Percentiles rank a stretch among this genome's conserved stretches.
These are phyloP conservation scores for Candida insectalens DNA, from an alignment of 805 yeast species.

Conservation along the genomic window DNA sequence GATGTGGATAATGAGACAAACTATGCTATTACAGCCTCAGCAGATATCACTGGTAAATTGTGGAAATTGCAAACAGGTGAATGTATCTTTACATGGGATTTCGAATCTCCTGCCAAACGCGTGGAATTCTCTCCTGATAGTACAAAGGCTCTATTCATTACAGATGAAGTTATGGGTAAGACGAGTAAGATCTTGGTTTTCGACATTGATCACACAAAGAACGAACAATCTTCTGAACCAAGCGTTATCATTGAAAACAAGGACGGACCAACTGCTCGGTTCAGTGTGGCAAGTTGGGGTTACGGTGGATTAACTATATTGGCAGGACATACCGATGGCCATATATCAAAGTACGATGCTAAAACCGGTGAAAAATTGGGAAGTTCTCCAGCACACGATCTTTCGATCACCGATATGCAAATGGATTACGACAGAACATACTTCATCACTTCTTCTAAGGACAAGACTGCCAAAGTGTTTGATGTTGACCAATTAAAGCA, in stretches of 20 bases:
- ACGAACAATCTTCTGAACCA: conserved; percentile 45
- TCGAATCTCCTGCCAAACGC: conserved; percentile 82
- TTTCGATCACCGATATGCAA: conserved; percentile 79
- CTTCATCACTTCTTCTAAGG: conserved; percentile 89
- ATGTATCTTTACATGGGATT: conserved; percentile 60
- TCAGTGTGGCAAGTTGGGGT: conserved; percentile 82
- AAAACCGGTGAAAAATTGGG: conserved; percentile 60
- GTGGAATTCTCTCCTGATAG: conserved; percentile 79
- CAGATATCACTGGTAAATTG: conserved; percentile 75
- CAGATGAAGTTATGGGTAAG: conserved; percentile 90
- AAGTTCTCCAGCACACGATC: conserved; percentile 57
- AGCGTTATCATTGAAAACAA: conserved; percentile 43
- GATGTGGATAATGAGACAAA: conserved; percentile 70
- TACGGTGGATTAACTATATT: conserved; percentile 64
- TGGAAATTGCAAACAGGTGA: conserved; percentile 81
- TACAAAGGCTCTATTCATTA: conserved; percentile 57
- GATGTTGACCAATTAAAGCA: conserved; percentile 69
- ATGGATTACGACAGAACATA: conserved; percentile 80
- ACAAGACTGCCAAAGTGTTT: conserved; percentile 69
- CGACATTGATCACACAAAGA: conserved; percentile 39
- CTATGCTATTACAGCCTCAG: conserved; percentile 78
- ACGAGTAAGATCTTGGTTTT: conserved; percentile 67
- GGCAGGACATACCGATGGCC: conserved; percentile 85
- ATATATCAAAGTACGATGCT: conserved; percentile 70
- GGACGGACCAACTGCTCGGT: conserved; percentile 41